Evolutionary conservation across 345 rosid genomes (phyloP), one percentile per base, ranked within the genome.

Genomic region (Chamaenerion angustifolium): DNA sequence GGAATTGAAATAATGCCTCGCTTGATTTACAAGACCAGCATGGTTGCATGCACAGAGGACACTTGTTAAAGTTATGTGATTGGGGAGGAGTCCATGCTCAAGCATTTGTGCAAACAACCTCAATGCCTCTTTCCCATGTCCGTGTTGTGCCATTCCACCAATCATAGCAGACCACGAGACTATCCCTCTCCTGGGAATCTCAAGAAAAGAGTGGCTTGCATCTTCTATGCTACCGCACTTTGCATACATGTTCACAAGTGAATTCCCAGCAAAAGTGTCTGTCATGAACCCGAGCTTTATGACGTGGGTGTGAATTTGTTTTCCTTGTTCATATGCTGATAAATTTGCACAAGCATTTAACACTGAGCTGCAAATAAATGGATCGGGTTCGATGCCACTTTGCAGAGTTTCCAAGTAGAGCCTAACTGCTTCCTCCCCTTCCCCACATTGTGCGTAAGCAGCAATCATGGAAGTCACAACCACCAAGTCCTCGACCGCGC

Each of bases 321-420:
- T 78, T 56, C 82, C 84, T 58, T 77, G 84, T 62, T 81, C 88
- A 55, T 81, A 77, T 52, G 80, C 84, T 7, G 88, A 81, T 41
- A 77, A 56, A 61, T 61, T 73, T 43, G 88, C 84, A 59, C 80
- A 75, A 48, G 88, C 71, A 67, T 77, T 81, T 41, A 81, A 64
- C 45, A 77, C 71, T 47, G 88, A 68, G 55, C 81, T 73, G 60
- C 81, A 77, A 59, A 75, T 67, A 62, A 75, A 81, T n/a, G 84
- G 68, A 58, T 81, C 88, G 10, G 76, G 76, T 56, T 61, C 67
- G 53, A 75, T 62, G 16, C 65, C 70, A 52, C 56, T 65, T 47
- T 54, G 60, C 51, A 52, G 74, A 72, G 69, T 65, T 56, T 73
- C 66, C 53, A 61, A 51, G 64, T 73, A 73, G 12, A 81, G 76